A percentile compares a stretch with the other conserved stretches of the same genome.
phyloP scores from a whole-genome alignment of 768 basidiomycete species.

The Flagelloscypha sp. region DNA sequence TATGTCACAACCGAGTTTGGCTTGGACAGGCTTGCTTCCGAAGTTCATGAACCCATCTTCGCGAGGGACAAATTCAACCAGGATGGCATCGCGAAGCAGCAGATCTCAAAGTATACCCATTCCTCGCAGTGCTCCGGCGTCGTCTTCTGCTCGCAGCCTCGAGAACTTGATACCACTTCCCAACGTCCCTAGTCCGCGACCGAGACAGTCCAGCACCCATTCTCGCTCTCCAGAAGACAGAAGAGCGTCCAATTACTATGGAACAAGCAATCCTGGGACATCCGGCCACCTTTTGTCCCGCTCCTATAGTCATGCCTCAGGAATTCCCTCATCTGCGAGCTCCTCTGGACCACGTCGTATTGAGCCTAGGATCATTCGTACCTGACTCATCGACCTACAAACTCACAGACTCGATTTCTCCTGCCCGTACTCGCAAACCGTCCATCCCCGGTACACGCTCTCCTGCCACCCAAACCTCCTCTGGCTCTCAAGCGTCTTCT shows the following conservation, averaged over 20 bases:
- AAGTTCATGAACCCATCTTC: too few species aligned
- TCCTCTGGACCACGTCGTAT: constrained; percentile 29
- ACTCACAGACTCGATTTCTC: constrained; percentile 35
- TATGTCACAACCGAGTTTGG: too few species aligned
- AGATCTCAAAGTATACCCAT: constrained; percentile 66
- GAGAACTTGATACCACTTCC: constrained; percentile 63
- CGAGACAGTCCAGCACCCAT: constrained; percentile 6
- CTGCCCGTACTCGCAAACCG: constrained; percentile 38
- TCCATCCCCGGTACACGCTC: constrained; percentile 28
- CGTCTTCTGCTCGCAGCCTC: constrained; percentile 47
- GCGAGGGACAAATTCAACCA: too few species aligned
- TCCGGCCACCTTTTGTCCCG: constrained; percentile 14
- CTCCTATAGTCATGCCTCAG: too few species aligned
- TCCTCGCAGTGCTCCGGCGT: constrained; percentile 38
- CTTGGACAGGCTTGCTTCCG: too few species aligned
- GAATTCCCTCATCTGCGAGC: too few species aligned
- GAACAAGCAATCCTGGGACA: too few species aligned
- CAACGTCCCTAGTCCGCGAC: constrained; percentile 20
- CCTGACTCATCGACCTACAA: constrained; percentile 39
- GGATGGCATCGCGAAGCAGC: not conserved
- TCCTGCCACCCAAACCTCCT: constrained; percentile 21
- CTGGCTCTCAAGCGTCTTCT: constrained; percentile 20
- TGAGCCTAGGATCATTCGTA: constrained; percentile 68
- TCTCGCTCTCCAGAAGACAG: constrained; percentile 6
- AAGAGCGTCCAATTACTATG: too few species aligned